Evolutionary conservation across 1,284 basidiomycete genomes (phyloP).

Genomic region (Cerrena zonata): DNA sequence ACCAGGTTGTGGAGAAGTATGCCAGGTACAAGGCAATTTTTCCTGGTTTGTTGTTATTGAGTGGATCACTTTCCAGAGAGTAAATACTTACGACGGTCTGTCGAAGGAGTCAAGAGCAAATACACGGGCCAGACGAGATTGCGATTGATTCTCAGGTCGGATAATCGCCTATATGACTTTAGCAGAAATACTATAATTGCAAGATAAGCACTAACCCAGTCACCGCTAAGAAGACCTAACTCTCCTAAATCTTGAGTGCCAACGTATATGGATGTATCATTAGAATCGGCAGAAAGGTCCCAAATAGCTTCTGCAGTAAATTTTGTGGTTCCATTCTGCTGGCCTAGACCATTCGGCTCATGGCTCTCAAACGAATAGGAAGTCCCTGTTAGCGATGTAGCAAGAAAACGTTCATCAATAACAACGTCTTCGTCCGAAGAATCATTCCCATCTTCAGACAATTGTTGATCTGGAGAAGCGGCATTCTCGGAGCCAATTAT

Average conservation of each 20-base stretch:
- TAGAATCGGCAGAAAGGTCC: background rate
- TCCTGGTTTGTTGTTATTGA: background rate
- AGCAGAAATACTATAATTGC: background rate
- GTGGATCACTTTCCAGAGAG: too few species aligned
- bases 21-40: background rate
- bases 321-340: background rate
- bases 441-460: background rate
- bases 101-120: background rate
- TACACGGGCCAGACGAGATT: background rate
- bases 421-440: constrained; percentile 18
- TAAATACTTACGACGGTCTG: background rate
- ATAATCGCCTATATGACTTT: background rate
- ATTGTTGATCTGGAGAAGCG: background rate
- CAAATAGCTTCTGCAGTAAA: background rate
- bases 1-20: background rate
- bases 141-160: background rate
- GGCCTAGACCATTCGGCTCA: background rate
- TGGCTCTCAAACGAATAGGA: background rate
- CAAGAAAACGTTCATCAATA: constrained; percentile 70
- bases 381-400: constrained; percentile 36
- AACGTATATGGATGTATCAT: constrained; percentile 16
- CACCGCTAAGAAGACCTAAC: constrained; percentile 20
- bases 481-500: background rate
- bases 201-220: constrained; percentile 9
- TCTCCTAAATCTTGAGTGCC: constrained; percentile 18